These are phyloP conservation scores for Notholithocarpus densiflorus DNA, from an alignment of 306 rosid genomes.

Conservation along the genomic window DNA sequence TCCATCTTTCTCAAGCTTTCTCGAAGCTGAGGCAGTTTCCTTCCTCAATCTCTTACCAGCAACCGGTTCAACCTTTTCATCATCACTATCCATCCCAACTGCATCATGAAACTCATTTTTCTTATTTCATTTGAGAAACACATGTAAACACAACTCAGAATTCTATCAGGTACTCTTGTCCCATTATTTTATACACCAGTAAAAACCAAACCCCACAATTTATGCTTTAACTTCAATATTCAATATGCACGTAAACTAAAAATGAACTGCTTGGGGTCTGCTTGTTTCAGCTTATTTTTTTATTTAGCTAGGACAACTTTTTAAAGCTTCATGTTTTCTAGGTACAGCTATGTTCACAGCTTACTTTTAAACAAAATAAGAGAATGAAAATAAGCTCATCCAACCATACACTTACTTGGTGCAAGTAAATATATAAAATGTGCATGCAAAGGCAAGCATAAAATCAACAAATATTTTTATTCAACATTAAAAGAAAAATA, in stretches of 20 bases:
- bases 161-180: neutral
- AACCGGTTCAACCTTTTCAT: constrained; percentile 45
- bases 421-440: neutral
- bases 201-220: neutral
- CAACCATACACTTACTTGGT: too few species aligned
- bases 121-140: constrained; percentile 13
- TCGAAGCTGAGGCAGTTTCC: constrained; percentile 11
- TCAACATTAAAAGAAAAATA: neutral
- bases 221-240: neutral
- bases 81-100: constrained; percentile 60
- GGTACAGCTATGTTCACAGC: too few species aligned
- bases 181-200: neutral
- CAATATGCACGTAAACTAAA: neutral
- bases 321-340: too few species aligned
- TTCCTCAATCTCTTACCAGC: constrained; percentile 37
- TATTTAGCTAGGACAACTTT: too few species aligned
- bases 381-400: too few species aligned
- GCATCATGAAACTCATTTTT: constrained; percentile 27
- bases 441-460: neutral
- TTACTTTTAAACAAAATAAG: too few species aligned
- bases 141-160: neutral
- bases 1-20: constrained; percentile 47
- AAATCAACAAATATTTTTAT: neutral
- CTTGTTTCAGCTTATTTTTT: too few species aligned
- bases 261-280: too few species aligned